Percentiles rank a stretch among this genome's conserved stretches.
phyloP scores from a whole-genome alignment of 1,139 yeast species.

The Taiozyma sp. region DNA sequence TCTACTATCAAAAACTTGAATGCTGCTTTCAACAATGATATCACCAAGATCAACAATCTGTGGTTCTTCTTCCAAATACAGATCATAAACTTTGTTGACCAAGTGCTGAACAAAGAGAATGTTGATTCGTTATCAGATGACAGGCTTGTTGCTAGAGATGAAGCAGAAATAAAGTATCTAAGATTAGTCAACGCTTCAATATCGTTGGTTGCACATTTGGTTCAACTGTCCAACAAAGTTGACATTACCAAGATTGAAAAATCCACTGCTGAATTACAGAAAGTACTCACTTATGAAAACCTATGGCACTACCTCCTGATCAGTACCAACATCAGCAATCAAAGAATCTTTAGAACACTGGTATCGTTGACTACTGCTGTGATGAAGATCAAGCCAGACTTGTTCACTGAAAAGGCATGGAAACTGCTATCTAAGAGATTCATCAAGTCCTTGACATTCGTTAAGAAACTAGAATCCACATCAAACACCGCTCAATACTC shows the following conservation, averaged over 20 bases:
- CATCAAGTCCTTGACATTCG: conserved; percentile 45
- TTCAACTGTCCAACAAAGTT: conserved; percentile 12
- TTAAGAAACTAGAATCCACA: conserved; percentile 22
- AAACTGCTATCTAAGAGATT: conserved; percentile 44
- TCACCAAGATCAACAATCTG: conserved; percentile 50
- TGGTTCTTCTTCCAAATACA: conserved; percentile 56
- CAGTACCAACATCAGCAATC: conserved; percentile 28
- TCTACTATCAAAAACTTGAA: conserved; percentile 44
- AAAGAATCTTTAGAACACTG: conserved; percentile 42
- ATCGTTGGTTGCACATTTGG: conserved; percentile 41
- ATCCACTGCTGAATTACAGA: conserved; percentile 22
- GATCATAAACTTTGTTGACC: conserved; percentile 48
- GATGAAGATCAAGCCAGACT: conserved; percentile 14
- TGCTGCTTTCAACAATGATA: conserved; percentile 50
- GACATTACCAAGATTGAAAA: conserved; percentile 10
- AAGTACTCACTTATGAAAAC: conserved; percentile 34
- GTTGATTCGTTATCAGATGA: conserved; percentile 68
- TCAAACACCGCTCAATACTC: conserved; percentile 37
- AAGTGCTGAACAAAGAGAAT: conserved; percentile 50
- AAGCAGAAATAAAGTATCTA: conserved; percentile 59
- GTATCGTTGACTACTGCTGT: conserved; percentile 32
- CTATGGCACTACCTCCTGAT: conserved; percentile 38
- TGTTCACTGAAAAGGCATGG: conserved; percentile 30
- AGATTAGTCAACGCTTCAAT: conserved; percentile 52
- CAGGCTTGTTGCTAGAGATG: conserved; percentile 63